A percentile compares a stretch with the other conserved stretches of the same genome.
Conservation (phyloP, 1,284 basidiomycete genomes). For the Ceratobasidium sp. region DNA sequence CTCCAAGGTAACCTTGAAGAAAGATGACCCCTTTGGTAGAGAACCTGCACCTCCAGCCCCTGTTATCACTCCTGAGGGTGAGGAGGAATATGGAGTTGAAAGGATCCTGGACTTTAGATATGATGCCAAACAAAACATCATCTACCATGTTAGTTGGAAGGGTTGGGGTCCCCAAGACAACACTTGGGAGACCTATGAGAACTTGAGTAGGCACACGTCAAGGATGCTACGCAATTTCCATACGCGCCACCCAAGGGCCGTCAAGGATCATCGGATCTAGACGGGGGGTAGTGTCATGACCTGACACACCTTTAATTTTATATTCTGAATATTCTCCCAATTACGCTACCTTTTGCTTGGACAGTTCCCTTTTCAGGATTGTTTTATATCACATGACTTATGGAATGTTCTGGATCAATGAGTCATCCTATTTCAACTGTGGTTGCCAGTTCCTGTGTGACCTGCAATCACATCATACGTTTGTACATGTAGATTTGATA, state of each 20-base stretch:
- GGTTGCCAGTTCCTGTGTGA: no score
- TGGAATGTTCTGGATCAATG: slow-evolving; percentile 3
- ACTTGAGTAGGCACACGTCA: not conserved
- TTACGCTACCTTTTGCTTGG: not conserved
- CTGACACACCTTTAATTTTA: not conserved
- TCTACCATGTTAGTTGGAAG: not conserved
- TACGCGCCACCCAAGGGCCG: not conserved
- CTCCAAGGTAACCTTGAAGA: no score
- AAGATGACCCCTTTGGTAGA: no score
- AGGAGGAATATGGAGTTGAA: no score
- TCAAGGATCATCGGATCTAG: not conserved
- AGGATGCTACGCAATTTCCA: not conserved
- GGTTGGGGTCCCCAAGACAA: not conserved
- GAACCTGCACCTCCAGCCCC: no score
- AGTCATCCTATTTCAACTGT: slow-evolving; percentile 5
- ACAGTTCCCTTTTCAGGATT: not conserved
- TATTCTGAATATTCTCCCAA: slow-evolving; percentile 6
- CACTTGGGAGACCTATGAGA: not conserved
- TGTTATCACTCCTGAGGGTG: no score
- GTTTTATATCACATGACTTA: slow-evolving; percentile 1
- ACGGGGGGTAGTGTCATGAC: slow-evolving; percentile 17
- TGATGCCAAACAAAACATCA: no score
- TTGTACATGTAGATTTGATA: no score
- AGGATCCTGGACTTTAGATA: no score
- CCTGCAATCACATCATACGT: no score